phyloP scores from a whole-genome alignment of 306 rosid genomes.

The Acacia crassicarpa region DNA sequence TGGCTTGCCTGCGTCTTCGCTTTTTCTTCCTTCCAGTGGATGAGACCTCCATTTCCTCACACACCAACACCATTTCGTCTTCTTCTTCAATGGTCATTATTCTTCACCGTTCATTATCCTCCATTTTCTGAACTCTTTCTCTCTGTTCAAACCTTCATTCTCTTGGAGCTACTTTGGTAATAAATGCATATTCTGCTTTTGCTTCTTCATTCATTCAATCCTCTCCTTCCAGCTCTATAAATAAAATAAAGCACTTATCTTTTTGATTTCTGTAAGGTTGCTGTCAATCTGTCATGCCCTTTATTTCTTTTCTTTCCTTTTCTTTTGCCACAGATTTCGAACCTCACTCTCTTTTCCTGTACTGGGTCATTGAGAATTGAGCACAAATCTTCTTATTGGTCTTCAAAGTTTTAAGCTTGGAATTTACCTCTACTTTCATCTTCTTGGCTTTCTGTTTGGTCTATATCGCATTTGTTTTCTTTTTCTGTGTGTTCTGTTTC shows the following conservation, averaged over 20 bases:
- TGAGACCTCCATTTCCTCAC: constrained; percentile 24
- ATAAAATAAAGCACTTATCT: constrained; percentile 5
- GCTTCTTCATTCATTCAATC: not conserved
- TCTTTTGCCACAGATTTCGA: not conserved
- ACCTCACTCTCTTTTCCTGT: not conserved
- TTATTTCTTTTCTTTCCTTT: not conserved
- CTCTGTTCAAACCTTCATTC: constrained; percentile 9
- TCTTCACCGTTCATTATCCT: constrained; percentile 45
- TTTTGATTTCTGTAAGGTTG: constrained; percentile 34
- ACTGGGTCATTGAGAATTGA: not conserved
- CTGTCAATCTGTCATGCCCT: not conserved
- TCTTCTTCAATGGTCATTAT: constrained; percentile 19
- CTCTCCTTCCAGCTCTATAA: not conserved
- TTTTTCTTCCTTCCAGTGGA: constrained; percentile 30
- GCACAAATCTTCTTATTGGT: not conserved
- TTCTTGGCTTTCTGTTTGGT: not conserved
- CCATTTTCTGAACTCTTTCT: constrained; percentile 36
- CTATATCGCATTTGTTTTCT: not conserved
- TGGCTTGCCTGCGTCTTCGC: constrained; percentile 29
- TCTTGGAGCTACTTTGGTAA: not conserved
- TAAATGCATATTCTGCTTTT: not conserved
- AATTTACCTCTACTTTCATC: not conserved
- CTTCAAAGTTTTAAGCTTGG: not conserved
- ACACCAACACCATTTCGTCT: not conserved
- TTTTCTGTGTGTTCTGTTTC: not conserved